Evolutionary conservation across 805 yeast species (phyloP).

Genomic region (Torulaspora maleeae): DNA sequence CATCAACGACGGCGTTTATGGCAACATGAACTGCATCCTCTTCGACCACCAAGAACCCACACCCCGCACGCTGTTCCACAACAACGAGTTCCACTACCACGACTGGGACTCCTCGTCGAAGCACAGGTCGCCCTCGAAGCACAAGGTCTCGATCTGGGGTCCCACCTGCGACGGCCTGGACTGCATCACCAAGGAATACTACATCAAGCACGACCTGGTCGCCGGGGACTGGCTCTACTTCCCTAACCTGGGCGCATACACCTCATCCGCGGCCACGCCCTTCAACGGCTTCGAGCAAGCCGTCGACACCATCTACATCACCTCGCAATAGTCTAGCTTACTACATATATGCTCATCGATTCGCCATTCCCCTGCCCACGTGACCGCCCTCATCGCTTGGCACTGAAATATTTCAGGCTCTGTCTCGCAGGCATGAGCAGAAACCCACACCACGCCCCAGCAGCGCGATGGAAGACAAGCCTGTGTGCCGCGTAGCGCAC

Average conservation of each 20-base stretch:
- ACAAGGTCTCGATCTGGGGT: constrained; percentile 82
- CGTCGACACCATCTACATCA: constrained; percentile 60
- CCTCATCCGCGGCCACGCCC: constrained; percentile 84
- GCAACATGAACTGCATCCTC: constrained; percentile 88
- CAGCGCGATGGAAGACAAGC: constrained; percentile 8
- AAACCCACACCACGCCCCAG: neutral
- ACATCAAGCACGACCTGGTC: constrained; percentile 53
- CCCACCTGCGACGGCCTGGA: constrained; percentile 98
- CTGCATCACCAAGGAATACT: constrained; percentile 55
- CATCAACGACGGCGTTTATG: constrained; percentile 92
- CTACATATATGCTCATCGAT: neutral
- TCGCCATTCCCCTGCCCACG: neutral
- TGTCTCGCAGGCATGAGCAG: neutral
- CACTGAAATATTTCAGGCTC: neutral
- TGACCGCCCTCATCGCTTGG: neutral
- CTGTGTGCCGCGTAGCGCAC: constrained; percentile 22
- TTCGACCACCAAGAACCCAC: constrained; percentile 84
- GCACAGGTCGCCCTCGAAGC: constrained; percentile 6
- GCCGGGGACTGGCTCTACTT: constrained; percentile 94
- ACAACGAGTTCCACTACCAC: constrained; percentile 43
- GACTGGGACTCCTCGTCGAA: constrained; percentile 30
- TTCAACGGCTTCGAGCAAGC: constrained; percentile 81
- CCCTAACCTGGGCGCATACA: constrained; percentile 82
- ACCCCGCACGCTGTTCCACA: constrained; percentile 60
- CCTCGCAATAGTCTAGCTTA: constrained; percentile 30